Base-by-base conservation (phyloP, 148 eudicot species). In the Heliosperma pusillum region DNA sequence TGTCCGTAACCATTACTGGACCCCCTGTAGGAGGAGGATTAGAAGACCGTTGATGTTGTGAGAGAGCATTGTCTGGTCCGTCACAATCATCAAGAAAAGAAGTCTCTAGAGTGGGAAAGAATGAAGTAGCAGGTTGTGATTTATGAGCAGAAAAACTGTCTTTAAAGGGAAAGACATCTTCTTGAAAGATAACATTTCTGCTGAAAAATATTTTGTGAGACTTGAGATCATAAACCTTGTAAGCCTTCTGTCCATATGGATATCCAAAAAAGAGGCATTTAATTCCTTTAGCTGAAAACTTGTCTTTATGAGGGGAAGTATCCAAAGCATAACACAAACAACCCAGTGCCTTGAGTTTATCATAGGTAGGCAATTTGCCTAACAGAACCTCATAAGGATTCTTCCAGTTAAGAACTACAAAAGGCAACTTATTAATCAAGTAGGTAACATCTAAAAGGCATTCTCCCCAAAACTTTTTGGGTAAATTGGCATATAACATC, bases 391-490 rank as follows among this genome's bases (percentile, higher is more conserved):
- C 73, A 70, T 5, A 19, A 22, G 73, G 73, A 4, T 59, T 19
- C 11, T 50, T 70, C 36, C 73, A 70, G 0, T 70, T 11, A 0
- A 70, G 5, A 24, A 45, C 19, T 1, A 12, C 26, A 6, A 10
- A 22, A 4, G 59, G 60, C 8, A 70, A 8, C 1, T 47, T n/a
- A 12, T 70, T 70, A 0, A 47, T 44, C 0, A 70, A 5, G 15
- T 70, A 33, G 0, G 73, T 50, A 0, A 7, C 21, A 24, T 21
- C 15, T 1, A 70, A 13, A 0, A 70, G 5, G 0, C 36, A 22
- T 3, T 47, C 58, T 12, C 73, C 73, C 73, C 73, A 47, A 50
- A 69, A 57, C 8, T 36, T 66, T 11, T 45, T 70, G 15, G 59
- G 40, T 2, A 70, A 10, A 1, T 4, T 12, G 5, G 73, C 58